Conservation (phyloP, 305 asterid genomes). For the Rubia peregrina region DNA sequence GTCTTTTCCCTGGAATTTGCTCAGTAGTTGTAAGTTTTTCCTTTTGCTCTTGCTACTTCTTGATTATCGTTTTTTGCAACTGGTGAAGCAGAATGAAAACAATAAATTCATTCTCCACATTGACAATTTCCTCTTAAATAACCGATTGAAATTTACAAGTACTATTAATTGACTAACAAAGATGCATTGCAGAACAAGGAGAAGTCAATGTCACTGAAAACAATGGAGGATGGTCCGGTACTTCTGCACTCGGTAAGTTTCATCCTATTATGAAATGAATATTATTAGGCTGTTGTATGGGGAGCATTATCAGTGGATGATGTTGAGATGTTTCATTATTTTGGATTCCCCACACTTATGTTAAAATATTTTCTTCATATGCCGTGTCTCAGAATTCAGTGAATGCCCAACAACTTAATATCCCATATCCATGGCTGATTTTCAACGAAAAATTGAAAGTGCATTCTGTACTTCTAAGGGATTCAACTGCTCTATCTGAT, state of each 20-base stretch:
- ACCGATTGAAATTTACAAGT: not conserved
- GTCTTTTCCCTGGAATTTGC: constrained; percentile 92
- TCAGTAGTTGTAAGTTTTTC: constrained; percentile 76
- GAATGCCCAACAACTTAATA: constrained; percentile 62
- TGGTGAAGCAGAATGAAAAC: not conserved
- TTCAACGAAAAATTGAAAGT: constrained; percentile 92
- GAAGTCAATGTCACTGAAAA: constrained; percentile 70
- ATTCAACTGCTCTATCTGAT: constrained; percentile 89
- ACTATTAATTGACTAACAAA: constrained; percentile 20
- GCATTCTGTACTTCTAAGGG: constrained; percentile 83
- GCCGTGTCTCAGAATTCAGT: constrained; percentile 56
- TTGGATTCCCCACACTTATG: constrained; percentile 11
- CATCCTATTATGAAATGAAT: constrained; percentile 9
- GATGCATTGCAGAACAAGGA: constrained; percentile 69
- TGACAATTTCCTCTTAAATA: not conserved
- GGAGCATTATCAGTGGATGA: not conserved
- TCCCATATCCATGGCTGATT: constrained; percentile 88
- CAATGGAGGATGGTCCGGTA: constrained; percentile 91
- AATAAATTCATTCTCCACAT: not conserved
- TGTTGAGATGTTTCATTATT: constrained; percentile 18
- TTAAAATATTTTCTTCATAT: constrained; percentile 4
- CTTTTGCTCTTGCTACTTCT: not conserved
- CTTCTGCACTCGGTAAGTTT: constrained; percentile 77
- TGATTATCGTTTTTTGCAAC: not conserved
- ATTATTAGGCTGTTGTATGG: not conserved